Conservation (phyloP, 2,329 filamentous ascomycete genomes). For the Botryotinia globosa region DNA sequence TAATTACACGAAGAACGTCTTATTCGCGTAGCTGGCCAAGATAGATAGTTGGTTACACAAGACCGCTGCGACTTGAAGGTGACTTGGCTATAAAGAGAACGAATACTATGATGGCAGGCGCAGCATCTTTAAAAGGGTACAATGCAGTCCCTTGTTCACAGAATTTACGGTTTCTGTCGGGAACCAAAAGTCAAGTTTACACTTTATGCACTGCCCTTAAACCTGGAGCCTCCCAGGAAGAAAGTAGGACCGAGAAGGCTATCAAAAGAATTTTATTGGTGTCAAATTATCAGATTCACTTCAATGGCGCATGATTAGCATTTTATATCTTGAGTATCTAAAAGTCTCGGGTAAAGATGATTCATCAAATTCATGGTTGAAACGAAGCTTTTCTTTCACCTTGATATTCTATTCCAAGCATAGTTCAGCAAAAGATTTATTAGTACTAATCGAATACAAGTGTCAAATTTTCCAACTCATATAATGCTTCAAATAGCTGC, state of each 20-base stretch:
- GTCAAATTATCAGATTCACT: not conserved
- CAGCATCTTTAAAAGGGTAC: not conserved
- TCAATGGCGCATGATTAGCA: not conserved
- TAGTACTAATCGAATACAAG: not conserved
- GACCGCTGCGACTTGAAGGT: not conserved
- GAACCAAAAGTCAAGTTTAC: not conserved
- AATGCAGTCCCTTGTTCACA: too few species aligned
- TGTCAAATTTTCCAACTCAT: not conserved
- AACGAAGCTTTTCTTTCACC: not conserved
- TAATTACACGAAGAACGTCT: not conserved
- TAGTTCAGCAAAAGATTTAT: not conserved
- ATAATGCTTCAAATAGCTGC: fast-evolving
- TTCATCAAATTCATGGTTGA: not conserved
- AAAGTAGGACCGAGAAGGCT: not conserved
- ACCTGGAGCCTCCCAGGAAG: not conserved
- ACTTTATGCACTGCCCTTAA: not conserved
- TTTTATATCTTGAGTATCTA: not conserved
- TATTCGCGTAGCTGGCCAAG: too few species aligned
- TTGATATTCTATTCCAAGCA: not conserved
- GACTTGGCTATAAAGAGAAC: not conserved
- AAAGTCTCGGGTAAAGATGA: not conserved
- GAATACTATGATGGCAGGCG: too few species aligned
- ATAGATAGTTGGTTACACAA: not conserved
- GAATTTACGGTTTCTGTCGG: not conserved
- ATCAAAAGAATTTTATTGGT: not conserved